Conservation (phyloP, 345 rosid species). For the Hibiscus tridactylites region DNA sequence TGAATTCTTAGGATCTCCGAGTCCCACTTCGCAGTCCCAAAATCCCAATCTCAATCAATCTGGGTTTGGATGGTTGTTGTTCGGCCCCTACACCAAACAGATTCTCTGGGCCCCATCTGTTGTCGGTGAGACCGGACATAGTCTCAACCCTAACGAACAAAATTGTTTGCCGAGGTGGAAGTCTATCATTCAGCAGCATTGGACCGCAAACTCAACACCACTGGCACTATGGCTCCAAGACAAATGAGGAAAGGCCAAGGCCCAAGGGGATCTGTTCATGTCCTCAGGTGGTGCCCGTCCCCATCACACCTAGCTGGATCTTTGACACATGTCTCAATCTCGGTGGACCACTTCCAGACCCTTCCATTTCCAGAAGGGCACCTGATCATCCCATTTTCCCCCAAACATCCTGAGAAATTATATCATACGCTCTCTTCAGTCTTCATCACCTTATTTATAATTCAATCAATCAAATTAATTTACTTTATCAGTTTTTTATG, state of each 20-base stretch:
- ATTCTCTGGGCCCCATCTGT: neutral
- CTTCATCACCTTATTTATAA: no score
- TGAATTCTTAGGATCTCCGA: conserved; percentile 22
- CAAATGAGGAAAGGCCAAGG: neutral
- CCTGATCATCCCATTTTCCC: neutral
- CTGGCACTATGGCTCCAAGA: neutral
- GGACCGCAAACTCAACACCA: neutral
- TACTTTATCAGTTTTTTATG: no score
- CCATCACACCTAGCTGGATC: conserved; percentile 19
- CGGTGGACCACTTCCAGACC: conserved; percentile 21
- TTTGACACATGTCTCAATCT: conserved; percentile 16
- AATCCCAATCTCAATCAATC: conserved; percentile 3
- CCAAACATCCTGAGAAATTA: no score
- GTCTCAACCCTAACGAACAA: neutral
- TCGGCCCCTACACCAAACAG: neutral
- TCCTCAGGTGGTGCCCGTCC: conserved; percentile 4
- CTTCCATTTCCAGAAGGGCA: conserved; percentile 12
- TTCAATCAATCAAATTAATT: no score
- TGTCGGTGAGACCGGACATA: neutral
- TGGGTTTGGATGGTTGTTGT: neutral
- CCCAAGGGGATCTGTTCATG: neutral
- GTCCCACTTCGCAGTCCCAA: neutral
- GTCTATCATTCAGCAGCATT: no score
- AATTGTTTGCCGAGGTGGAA: conserved; percentile 17
- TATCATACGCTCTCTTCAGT: no score